Conservation (phyloP, 495 filamentous ascomycete species). For the Parmelia sp. region DNA sequence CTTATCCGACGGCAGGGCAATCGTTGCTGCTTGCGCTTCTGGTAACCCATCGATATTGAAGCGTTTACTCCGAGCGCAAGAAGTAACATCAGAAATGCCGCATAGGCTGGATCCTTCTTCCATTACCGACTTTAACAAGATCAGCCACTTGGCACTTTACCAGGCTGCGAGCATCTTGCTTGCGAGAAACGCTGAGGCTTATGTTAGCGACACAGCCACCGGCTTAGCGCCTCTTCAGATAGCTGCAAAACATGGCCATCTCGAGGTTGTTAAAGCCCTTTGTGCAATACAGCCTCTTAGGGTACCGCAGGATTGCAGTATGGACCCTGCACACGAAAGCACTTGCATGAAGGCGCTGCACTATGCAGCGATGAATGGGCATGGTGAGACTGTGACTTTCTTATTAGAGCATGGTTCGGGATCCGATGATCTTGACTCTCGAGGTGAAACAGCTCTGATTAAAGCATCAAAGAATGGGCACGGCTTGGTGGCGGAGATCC, state of each 20-base stretch:
- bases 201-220: neutral
- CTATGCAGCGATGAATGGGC: neutral
- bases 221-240: neutral
- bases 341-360: neutral
- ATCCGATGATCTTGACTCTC: neutral
- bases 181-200: neutral
- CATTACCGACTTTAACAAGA: neutral
- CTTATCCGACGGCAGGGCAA: neutral
- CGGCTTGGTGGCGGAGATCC: neutral
- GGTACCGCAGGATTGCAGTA: neutral
- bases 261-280: neutral
- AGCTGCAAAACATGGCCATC: neutral
- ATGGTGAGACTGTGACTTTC: neutral
- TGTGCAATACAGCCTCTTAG: too few species aligned
- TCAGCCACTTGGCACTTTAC: neutral
- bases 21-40: neutral
- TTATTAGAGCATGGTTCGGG: neutral
- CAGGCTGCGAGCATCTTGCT: slow-evolving; percentile 5
- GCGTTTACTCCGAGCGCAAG: neutral
- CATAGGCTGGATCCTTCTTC: too few species aligned
- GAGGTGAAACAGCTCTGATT: neutral
- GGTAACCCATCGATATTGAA: neutral
- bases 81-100: neutral
- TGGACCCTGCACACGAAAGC: neutral
- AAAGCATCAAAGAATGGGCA: neutral